Percentiles rank a stretch among this genome's conserved stretches.
Conservation (phyloP, 805 yeast species). For the Saccharomycopsis sp. region DNA sequence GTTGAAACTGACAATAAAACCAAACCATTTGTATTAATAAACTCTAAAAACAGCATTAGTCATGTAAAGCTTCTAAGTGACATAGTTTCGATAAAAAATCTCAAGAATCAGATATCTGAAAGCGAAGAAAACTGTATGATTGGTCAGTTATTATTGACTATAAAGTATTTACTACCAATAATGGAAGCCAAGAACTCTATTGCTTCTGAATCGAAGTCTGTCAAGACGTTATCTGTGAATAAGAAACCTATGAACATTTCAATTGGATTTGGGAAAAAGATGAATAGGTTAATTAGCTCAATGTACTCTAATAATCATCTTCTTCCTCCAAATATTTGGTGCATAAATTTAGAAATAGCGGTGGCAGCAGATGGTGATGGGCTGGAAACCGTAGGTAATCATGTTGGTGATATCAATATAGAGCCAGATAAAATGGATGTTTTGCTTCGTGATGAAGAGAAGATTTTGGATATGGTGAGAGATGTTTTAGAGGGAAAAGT, state of each 20-base stretch:
- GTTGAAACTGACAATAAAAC: slow-evolving; percentile 8
- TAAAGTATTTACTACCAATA: slow-evolving; percentile 26
- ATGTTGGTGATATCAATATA: slow-evolving; percentile 34
- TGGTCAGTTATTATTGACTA: background rate
- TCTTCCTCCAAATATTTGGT: slow-evolving; percentile 32
- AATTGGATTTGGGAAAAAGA: slow-evolving; percentile 29
- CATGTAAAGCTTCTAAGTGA: slow-evolving; percentile 17
- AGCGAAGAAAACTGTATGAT: background rate
- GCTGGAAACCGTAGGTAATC: background rate
- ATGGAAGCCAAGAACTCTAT: slow-evolving; percentile 29
- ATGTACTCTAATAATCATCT: slow-evolving; percentile 25
- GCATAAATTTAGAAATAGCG: slow-evolving; percentile 25
- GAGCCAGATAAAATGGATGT: slow-evolving; percentile 41
- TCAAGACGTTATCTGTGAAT: slow-evolving; percentile 32
- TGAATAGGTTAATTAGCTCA: slow-evolving; percentile 25
- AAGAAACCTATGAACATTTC: slow-evolving; percentile 28
- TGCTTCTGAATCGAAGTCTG: slow-evolving; percentile 22
- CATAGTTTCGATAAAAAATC: slow-evolving; percentile 22
- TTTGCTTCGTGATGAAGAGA: slow-evolving; percentile 26
- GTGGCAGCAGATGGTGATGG: slow-evolving; percentile 12
- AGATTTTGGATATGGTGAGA: slow-evolving; percentile 22
- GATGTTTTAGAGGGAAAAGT: slow-evolving; percentile 5
- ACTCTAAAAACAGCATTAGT: slow-evolving; percentile 12
- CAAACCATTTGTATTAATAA: slow-evolving; percentile 13
- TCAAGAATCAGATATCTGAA: slow-evolving; percentile 18